Evolutionary conservation across 257 asterid species (phyloP).

Genomic region (Forsythia viridissima): DNA sequence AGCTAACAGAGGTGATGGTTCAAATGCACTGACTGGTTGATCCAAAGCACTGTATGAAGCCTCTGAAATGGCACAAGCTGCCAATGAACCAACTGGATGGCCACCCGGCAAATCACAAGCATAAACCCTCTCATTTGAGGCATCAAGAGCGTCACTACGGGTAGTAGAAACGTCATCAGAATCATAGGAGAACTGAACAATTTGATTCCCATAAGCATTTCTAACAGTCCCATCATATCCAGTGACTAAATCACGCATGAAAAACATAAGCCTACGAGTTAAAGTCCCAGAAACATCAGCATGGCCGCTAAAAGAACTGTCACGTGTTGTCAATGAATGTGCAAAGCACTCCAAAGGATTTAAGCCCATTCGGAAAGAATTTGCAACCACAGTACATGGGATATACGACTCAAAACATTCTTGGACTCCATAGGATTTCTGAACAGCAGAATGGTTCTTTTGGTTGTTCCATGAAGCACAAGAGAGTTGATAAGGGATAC

Average conservation of each 20-base stretch:
- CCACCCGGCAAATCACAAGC: constrained; percentile 45
- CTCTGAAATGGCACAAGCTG: constrained; percentile 95
- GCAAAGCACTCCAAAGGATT: constrained; percentile 82
- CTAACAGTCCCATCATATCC: constrained; percentile 95
- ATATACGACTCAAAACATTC: constrained; percentile 43
- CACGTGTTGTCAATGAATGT: constrained; percentile 80
- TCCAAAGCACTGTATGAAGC: constrained; percentile 97
- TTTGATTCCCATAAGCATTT: constrained; percentile 71
- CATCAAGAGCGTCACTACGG: constrained; percentile 21
- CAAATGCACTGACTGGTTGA: constrained; percentile 88
- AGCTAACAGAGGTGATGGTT: constrained; percentile 79
- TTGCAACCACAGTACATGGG: constrained; percentile 67
- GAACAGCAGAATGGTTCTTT: constrained; percentile 34
- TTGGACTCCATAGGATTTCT: constrained; percentile 23
- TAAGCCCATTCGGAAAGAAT: constrained; percentile 73
- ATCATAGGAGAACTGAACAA: constrained; percentile 69
- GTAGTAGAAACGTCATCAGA: constrained; percentile 19
- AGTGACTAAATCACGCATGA: constrained; percentile 74
- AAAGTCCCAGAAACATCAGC: constrained; percentile 93
- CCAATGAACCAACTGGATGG: constrained; percentile 90
- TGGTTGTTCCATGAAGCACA: constrained; percentile 81
- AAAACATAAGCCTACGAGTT: constrained; percentile 69
- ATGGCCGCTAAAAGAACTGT: constrained; percentile 89
- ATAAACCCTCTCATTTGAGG: constrained; percentile 10
- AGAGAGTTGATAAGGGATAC: constrained; percentile 64